Base-by-base conservation (phyloP, 768 basidiomycete species). In the Suillus americanus region DNA sequence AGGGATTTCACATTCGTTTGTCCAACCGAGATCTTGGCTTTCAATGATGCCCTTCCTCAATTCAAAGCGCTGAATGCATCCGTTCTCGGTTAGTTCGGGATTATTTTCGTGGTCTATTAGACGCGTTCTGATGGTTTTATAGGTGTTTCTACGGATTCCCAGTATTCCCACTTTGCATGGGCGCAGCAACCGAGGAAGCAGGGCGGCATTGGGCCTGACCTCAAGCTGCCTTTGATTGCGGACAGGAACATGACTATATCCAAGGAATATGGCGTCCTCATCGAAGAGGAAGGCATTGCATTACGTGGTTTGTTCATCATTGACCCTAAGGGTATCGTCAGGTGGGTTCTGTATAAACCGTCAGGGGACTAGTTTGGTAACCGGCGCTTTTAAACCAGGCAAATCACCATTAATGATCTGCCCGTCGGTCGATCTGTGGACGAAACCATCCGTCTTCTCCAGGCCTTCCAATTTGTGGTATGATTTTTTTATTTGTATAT, bases 351-450 rank as follows among this genome's bases (percentile, higher is more conserved):
- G 1, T 50, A 35, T 55, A 28, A 30, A 25, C 37, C 33, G 5
- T 61, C 23, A 2, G 30, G 30, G 30, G 54, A 50, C 28, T 41
- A 23, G 56, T n/a, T 38, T 59, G 18, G 51, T 18, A 53, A 41
- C 25, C 3, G 6, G 20, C 57, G 25, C 10, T n/a, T 60, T 20
- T 23, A 46, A 62, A 33, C 50, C 30, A 91, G 90, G 66, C 90
- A 93, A 82, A 89, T 92, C 69, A 94, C 92, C 62, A 82, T 97
- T 66, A 97, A 97, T 74, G 95, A 97, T 77, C 85, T 96, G 46
- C 93, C 95, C 16, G 94, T 97, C 57, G 95, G 95, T n/a, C 91
- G 95, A 61, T 95, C 93, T 3, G 95, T 97, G 62, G 94, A 95
- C 43, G 95, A 97, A 81, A 95, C 95, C 2, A 69, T 95, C 61